phyloP scores from a whole-genome alignment of 164 flowering plant species.

The Akebia trifoliata region DNA sequence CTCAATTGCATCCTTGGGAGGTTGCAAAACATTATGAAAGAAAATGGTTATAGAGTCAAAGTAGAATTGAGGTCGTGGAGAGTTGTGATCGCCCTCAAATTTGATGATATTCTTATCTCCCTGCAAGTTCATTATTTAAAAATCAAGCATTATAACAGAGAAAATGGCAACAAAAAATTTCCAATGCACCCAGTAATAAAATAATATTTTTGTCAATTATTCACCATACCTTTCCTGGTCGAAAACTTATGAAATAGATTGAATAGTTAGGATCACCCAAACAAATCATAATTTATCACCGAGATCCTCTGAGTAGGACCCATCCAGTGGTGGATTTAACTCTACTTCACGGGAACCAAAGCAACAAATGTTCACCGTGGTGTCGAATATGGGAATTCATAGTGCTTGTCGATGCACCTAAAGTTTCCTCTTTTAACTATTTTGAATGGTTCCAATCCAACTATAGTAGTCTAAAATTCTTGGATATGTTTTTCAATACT shows the following conservation, averaged over 20 bases:
- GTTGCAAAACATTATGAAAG: slow-evolving; percentile 85
- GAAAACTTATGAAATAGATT: background rate
- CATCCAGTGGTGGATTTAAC: background rate
- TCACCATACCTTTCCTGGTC: background rate
- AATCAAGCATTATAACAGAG: slow-evolving; percentile 1
- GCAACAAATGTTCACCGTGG: background rate
- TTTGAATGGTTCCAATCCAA: too few relatives aligned
- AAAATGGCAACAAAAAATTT: background rate
- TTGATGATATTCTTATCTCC: slow-evolving; percentile 98
- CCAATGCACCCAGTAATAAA: background rate
- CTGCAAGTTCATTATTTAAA: slow-evolving; percentile 35
- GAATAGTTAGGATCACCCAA: background rate
- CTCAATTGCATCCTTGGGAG: slow-evolving; percentile 70
- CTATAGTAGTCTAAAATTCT: too few relatives aligned
- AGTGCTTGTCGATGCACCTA: too few relatives aligned
- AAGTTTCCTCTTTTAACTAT: too few relatives aligned
- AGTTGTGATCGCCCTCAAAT: slow-evolving; percentile 96
- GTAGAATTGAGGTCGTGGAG: slow-evolving; percentile 94
- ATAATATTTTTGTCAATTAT: background rate
- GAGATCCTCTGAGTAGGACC: background rate
- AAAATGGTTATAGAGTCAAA: slow-evolving; percentile 89
- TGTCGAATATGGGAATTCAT: too few relatives aligned
- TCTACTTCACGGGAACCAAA: background rate
- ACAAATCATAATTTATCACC: background rate
- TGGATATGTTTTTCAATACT: too few relatives aligned